phyloP scores from a whole-genome alignment of 2,329 filamentous ascomycete genomes.

The Stagonosporopsis chrysanthemi region DNA sequence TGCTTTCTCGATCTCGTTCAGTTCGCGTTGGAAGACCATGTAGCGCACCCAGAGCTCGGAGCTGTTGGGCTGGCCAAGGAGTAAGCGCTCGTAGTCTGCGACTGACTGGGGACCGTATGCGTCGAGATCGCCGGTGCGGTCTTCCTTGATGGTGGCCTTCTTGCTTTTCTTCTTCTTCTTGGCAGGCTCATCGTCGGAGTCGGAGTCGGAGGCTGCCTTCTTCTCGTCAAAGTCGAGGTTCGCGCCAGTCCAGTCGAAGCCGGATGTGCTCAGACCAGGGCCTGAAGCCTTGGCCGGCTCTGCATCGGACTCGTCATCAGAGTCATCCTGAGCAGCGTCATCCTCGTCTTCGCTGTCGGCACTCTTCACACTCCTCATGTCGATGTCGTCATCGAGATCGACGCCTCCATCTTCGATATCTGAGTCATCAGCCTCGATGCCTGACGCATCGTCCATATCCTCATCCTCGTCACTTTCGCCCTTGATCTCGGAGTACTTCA shows the following conservation, averaged over 20 bases:
- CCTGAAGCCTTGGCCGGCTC: constrained; percentile 36
- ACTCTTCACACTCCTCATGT: constrained; percentile 55
- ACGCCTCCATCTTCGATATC: constrained; percentile 54
- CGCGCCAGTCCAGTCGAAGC: constrained; percentile 87
- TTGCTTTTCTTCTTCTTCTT: constrained; percentile 74
- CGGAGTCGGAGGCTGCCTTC: constrained; percentile 60
- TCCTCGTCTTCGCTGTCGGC: constrained; percentile 44
- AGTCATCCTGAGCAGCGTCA: constrained; percentile 48
- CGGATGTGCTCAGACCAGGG: constrained; percentile 71
- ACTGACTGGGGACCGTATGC: constrained; percentile 86
- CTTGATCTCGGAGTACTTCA: constrained; percentile 92
- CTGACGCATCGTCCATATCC: constrained; percentile 49
- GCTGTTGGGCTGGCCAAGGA: constrained; percentile 92
- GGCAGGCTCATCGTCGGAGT: constrained; percentile 58
- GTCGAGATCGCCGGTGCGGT: constrained; percentile 91
- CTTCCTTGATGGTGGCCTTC: constrained; percentile 80
- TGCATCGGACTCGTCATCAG: constrained; percentile 40
- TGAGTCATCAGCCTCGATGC: constrained; percentile 39
- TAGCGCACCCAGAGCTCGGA: constrained; percentile 94
- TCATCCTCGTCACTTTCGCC: constrained; percentile 56
- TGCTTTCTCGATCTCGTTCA: constrained; percentile 87
- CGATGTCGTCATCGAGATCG: constrained; percentile 51
- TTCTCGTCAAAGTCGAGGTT: constrained; percentile 62
- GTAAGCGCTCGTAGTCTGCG: constrained; percentile 90
- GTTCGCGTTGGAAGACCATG: constrained; percentile 97